These are phyloP conservation scores for Sporopachydermia lactativora DNA, from an alignment of 805 yeast species.

Conservation along the genomic window DNA sequence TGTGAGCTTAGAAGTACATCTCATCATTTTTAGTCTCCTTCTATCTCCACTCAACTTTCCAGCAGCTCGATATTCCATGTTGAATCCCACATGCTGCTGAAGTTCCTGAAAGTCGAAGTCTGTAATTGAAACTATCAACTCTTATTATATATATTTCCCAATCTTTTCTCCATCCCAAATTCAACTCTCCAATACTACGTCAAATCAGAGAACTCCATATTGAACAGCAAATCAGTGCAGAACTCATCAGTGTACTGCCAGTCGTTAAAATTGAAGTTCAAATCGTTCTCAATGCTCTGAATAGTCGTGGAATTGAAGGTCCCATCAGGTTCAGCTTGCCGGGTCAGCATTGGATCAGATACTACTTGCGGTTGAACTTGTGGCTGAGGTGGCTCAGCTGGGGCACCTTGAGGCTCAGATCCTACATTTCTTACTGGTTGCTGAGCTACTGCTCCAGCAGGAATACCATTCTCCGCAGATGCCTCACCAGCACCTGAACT, in stretches of 20 bases:
- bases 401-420: background rate
- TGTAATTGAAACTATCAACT: too few relatives aligned
- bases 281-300: conserved; percentile 1
- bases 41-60: too few relatives aligned
- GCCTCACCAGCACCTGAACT: background rate
- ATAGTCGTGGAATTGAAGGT: background rate
- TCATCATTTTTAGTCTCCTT: too few relatives aligned
- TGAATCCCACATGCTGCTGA: too few relatives aligned
- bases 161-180: too few relatives aligned
- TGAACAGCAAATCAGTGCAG: conserved; percentile 1
- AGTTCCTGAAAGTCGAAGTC: too few relatives aligned
- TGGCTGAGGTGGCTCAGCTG: too few relatives aligned
- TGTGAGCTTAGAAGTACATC: too few relatives aligned
- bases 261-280: background rate
- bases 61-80: too few relatives aligned
- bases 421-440: background rate
- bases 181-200: background rate
- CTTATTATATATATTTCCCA: too few relatives aligned
- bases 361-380: too few relatives aligned
- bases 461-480: background rate
- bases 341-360: background rate
- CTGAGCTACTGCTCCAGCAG: background rate
- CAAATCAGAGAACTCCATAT: conserved; percentile 1
- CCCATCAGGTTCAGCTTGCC: background rate
- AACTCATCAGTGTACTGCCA: conserved; percentile 1